Conservation (phyloP, 495 filamentous ascomycete genomes). For the Neurospora sublineolata region DNA sequence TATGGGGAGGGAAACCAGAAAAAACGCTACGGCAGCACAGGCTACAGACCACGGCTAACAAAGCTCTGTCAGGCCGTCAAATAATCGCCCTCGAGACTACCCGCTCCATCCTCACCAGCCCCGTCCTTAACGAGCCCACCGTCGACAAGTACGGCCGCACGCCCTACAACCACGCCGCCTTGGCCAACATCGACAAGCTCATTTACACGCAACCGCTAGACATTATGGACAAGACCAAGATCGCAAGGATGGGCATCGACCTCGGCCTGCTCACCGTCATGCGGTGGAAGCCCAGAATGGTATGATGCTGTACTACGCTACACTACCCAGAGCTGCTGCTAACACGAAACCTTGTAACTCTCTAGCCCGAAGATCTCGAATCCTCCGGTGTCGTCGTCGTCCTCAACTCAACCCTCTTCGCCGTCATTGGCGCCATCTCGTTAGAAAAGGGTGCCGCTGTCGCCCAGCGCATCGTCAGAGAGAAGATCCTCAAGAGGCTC, state of each 20-base stretch:
- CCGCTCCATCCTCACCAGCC: conserved; percentile 49
- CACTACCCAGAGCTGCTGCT: not conserved
- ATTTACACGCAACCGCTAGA: conserved; percentile 41
- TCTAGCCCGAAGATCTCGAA: conserved; percentile 57
- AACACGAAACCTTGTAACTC: conserved; percentile 3
- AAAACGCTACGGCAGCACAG: not conserved
- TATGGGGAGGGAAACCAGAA: not conserved
- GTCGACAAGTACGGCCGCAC: conserved; percentile 41
- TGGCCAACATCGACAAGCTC: conserved; percentile 62
- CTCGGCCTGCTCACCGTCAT: conserved; percentile 61
- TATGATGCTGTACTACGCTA: not conserved
- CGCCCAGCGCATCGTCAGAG: conserved; percentile 61
- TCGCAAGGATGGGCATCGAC: conserved; percentile 54
- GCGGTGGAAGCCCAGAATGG: conserved; percentile 77
- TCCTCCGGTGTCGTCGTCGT: conserved; percentile 62
- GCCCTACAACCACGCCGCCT: conserved; percentile 62
- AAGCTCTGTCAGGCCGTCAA: conserved; percentile 50
- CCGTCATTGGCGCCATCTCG: conserved; percentile 77
- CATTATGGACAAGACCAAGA: conserved; percentile 43
- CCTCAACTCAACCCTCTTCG: conserved; percentile 64
- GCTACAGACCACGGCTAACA: conserved; percentile 3
- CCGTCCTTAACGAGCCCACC: conserved; percentile 15
- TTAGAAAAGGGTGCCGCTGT: conserved; percentile 72
- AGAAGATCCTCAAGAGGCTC: conserved; percentile 55
- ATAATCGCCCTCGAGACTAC: conserved; percentile 71